Evolutionary conservation across 164 flowering plant species (phyloP), one percentile per base, ranked within the genome.

Genomic region (Akebia trifoliata): DNA sequence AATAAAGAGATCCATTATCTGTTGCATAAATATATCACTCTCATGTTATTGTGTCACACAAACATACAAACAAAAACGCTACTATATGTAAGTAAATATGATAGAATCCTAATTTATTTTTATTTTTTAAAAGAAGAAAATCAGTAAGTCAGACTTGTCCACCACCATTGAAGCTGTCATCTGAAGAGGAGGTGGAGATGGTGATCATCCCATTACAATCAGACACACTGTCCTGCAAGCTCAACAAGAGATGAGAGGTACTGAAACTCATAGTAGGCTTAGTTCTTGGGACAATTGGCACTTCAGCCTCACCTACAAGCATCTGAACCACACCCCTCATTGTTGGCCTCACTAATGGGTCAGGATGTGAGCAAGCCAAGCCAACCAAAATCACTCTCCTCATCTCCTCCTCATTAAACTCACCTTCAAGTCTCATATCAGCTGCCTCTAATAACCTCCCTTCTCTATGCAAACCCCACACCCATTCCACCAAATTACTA

Each of bases 291-390:
- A 93, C 85, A 18, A 74, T 30, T 0, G 95, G 95, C 17, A 80
- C 73, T 56, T 83, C 81, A 17, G 82, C 77, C 57, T 89, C 97
- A 4, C 91, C 91, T 4, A 60, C 69, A 37, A 89, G 72, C 80
- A 92, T 89, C 61, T 87, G 96, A 14, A 87, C 86, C 68, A 82
- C 98, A 42, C 57, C 49, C 57, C 98, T 79, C 94, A 92, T 87
- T 18, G 80, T 72, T 35, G 98, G 97, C 68, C 98, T 70, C 37
- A 70, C 78, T 56, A 57, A 0, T 8, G 91, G 85, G 70, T 92
- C 97, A 6, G 95, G 96, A 52, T 85, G 81, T 5, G 91, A 82
- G 40, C 98, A 92, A 18, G 75, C 79, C 37, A 92, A 46, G 22
- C 97, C 98, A 22, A 92, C 78, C 61, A 83, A 29, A 56, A 89